Conservation (phyloP, 306 rosid genomes). For the Malus asiatica region DNA sequence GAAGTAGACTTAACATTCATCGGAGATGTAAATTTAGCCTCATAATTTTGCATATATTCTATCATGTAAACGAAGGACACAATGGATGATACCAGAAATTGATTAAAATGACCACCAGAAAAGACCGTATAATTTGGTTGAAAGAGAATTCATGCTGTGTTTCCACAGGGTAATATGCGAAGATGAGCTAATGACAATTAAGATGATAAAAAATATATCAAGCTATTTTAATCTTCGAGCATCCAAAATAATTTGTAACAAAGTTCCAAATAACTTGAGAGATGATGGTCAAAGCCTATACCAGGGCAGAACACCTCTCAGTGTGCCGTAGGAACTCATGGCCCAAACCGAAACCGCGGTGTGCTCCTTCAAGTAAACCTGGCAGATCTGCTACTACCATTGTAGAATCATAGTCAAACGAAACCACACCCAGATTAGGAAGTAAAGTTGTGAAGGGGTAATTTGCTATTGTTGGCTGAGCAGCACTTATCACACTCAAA, state of each 20-base stretch:
- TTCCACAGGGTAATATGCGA: not conserved
- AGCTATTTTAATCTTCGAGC: not conserved
- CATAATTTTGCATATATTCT: not conserved
- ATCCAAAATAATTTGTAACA: not conserved
- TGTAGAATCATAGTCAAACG: conserved; percentile 80
- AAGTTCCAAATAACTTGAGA: not conserved
- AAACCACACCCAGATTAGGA: conserved; percentile 93
- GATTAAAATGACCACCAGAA: not conserved
- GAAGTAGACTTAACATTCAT: not conserved
- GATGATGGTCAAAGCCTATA: conserved; percentile 28
- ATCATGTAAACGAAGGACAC: not conserved
- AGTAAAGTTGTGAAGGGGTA: conserved; percentile 95
- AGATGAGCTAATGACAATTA: not conserved
- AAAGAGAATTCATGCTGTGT: not conserved
- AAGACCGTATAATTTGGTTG: not conserved
- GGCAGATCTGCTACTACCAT: conserved; percentile 98
- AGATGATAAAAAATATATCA: not conserved
- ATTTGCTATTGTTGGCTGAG: conserved; percentile 80
- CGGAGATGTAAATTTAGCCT: not conserved
- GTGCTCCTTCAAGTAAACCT: conserved; percentile 98
- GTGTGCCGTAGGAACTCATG: conserved; percentile 93
- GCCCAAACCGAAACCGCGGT: conserved; percentile 91
- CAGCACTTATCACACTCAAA: conserved; percentile 91
- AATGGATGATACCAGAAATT: not conserved
- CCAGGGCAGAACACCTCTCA: conserved; percentile 95